phyloP scores from a whole-genome alignment of 2,329 filamentous ascomycete genomes.

The Pestalotiopsis sp. region DNA sequence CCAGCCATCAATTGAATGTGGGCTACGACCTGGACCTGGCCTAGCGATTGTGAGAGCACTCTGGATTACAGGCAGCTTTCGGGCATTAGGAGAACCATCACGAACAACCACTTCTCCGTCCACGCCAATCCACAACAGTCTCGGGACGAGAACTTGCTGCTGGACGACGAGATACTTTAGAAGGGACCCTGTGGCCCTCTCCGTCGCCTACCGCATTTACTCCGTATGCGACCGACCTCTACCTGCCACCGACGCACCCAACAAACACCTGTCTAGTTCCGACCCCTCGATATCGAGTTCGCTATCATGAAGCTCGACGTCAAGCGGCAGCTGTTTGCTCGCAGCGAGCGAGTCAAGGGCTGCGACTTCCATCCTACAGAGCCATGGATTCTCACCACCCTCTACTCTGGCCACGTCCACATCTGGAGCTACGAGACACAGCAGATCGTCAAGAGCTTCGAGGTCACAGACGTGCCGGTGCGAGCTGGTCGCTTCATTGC shows the following conservation, averaged over 20 bases:
- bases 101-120: background rate
- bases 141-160: background rate
- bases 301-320: constrained; percentile 39
- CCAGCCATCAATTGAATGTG: background rate
- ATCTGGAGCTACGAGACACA: constrained; percentile 99
- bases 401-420: constrained; percentile 99
- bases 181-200: background rate
- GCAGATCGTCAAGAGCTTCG: constrained; percentile 97
- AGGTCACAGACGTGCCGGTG: constrained; percentile 97
- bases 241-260: background rate
- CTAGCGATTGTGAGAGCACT: background rate
- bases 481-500: constrained; percentile 95
- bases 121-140: background rate
- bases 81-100: background rate
- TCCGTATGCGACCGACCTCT: background rate
- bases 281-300: background rate
- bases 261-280: background rate
- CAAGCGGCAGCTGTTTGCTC: constrained; percentile 80
- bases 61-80: background rate
- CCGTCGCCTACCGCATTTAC: background rate
- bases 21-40: background rate
- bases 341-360: constrained; percentile 92
- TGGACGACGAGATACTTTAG: background rate
- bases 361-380: constrained; percentile 97
- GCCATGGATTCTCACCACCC: constrained; percentile 93